These are phyloP conservation scores for Erodium trifolium DNA, from an alignment of 441 rosid species.

Conservation along the genomic window DNA sequence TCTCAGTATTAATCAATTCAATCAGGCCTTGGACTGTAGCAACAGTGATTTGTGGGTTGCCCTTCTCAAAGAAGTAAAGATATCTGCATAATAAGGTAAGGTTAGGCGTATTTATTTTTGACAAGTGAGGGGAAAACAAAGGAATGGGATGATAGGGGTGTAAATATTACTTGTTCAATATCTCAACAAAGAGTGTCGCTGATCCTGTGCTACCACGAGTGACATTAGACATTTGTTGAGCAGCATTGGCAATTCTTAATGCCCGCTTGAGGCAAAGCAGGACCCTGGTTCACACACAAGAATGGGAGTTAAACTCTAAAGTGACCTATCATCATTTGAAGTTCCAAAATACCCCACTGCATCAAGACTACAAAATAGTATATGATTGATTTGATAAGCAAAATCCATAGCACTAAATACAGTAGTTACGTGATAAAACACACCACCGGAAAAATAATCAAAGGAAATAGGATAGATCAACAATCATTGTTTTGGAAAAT, in stretches of 20 bases:
- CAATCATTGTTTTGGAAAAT: background rate
- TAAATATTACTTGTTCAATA: conserved; percentile 69
- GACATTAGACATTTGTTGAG: conserved; percentile 75
- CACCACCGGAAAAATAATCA: background rate
- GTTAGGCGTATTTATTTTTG: conserved; percentile 9
- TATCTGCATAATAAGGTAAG: conserved; percentile 40
- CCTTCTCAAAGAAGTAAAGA: conserved; percentile 87
- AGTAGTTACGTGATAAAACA: background rate
- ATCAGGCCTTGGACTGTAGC: conserved; percentile 72
- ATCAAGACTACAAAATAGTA: background rate
- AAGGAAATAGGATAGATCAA: background rate
- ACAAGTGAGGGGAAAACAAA: background rate
- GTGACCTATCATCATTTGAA: background rate
- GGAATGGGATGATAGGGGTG: background rate
- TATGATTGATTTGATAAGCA: background rate
- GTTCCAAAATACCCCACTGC: background rate
- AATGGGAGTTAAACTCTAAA: background rate
- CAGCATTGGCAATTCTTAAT: conserved; percentile 85
- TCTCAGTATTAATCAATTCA: conserved; percentile 66
- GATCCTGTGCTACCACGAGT: conserved; percentile 75
- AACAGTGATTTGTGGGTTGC: conserved; percentile 59
- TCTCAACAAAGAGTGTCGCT: conserved; percentile 73
- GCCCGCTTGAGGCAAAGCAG: conserved; percentile 90
- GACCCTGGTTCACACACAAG: conserved; percentile 41
- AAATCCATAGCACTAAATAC: background rate